These are phyloP conservation scores for Phalaenopsis aphrodite DNA, from an alignment of 106 monocot species.

Conservation along the genomic window DNA sequence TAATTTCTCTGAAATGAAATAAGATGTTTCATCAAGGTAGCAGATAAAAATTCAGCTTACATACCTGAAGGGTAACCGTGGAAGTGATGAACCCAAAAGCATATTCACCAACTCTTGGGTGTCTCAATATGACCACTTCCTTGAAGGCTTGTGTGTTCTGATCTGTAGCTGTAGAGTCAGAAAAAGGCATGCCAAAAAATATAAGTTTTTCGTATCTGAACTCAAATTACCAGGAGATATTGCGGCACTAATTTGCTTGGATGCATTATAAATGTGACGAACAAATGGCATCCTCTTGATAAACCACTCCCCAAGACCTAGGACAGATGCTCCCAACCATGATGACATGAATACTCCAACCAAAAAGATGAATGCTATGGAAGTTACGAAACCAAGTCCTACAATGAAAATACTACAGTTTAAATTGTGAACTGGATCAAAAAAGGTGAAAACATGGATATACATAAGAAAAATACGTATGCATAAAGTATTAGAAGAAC, in stretches of 20 bases:
- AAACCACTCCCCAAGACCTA: slow-evolving; percentile 88
- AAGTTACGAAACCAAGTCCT: slow-evolving; percentile 92
- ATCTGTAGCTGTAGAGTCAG: slow-evolving; percentile 37
- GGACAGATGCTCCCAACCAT: slow-evolving; percentile 88
- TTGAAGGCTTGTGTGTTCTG: slow-evolving; percentile 87
- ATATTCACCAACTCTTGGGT: slow-evolving; percentile 87
- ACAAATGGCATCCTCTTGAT: slow-evolving; percentile 95
- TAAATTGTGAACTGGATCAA: background rate
- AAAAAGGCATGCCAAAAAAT: background rate
- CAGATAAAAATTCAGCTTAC: background rate
- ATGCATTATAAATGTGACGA: slow-evolving; percentile 88
- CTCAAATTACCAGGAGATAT: slow-evolving; percentile 76
- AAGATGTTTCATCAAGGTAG: background rate
- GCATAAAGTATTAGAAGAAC: background rate
- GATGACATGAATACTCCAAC: slow-evolving; percentile 95
- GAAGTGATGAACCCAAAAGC: slow-evolving; percentile 94
- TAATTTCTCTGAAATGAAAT: background rate
- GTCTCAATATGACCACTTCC: slow-evolving; percentile 91
- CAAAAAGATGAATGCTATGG: slow-evolving; percentile 81
- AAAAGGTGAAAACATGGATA: background rate
- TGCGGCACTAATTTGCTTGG: slow-evolving; percentile 87
- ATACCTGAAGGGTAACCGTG: slow-evolving; percentile 73
- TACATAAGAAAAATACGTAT: background rate
- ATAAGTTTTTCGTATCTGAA: background rate
- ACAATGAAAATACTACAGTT: background rate